phyloP scores from a whole-genome alignment of 2,329 filamentous ascomycete genomes.

The Dothiorella sarmentorum region DNA sequence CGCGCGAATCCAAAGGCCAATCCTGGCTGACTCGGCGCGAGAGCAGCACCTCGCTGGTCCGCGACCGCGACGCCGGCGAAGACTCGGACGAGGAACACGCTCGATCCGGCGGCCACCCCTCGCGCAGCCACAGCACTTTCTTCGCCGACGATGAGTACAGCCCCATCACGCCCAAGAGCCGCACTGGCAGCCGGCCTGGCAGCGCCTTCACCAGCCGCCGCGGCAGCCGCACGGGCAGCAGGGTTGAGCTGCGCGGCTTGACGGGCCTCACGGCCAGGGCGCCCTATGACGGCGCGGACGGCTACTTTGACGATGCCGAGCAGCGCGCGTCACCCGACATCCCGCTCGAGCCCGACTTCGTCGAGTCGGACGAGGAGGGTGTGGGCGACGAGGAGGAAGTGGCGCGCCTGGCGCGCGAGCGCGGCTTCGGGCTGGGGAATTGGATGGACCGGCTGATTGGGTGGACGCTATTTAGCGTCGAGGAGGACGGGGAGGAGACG shows the following conservation, averaged over 20 bases:
- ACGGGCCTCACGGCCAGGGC: slow-evolving; percentile 9
- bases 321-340: slow-evolving; percentile 19
- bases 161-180: slow-evolving; percentile 19
- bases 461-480: slow-evolving; percentile 54
- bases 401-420: slow-evolving; percentile 48
- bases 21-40: slow-evolving; percentile 57
- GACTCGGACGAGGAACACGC: slow-evolving; percentile 19
- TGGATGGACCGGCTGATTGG: slow-evolving; percentile 58
- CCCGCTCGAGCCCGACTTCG: slow-evolving; percentile 48
- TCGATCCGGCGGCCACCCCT: slow-evolving; percentile 1
- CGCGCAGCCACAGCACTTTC: slow-evolving; percentile 22
- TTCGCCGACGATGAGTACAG: slow-evolving; percentile 32
- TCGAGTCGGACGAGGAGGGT: slow-evolving; percentile 43
- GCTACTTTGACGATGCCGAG: slow-evolving; percentile 35
- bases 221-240: slow-evolving; percentile 12
- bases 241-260: slow-evolving; percentile 2
- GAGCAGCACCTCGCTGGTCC: slow-evolving; percentile 53
- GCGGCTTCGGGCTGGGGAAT: slow-evolving; percentile 54
- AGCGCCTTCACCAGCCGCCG: slow-evolving; percentile 8
- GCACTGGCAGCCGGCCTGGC: slow-evolving; percentile 24
- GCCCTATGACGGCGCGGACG: slow-evolving; percentile 23
- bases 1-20: slow-evolving; percentile 60
- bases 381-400: slow-evolving; percentile 52
- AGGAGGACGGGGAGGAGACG: slow-evolving; percentile 46
- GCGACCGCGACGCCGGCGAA: slow-evolving; percentile 36